phyloP scores from a whole-genome alignment of 306 rosid species.

The Luffa acutangula region DNA sequence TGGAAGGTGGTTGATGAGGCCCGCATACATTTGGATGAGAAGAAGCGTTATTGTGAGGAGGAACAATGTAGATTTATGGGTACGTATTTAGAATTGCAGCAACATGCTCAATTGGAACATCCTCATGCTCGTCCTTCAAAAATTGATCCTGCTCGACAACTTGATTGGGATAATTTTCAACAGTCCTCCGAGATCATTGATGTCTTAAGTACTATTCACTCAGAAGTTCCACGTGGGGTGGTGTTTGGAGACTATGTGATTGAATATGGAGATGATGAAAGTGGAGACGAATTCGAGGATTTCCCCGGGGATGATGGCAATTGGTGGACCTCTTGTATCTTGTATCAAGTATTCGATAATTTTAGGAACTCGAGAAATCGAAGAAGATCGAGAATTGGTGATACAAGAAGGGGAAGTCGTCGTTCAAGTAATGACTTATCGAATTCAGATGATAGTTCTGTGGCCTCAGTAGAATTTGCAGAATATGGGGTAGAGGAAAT shows the following conservation, averaged over 20 bases:
- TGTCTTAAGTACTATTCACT: constrained; percentile 92
- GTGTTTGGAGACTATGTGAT: constrained; percentile 92
- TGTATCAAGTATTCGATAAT: constrained; percentile 83
- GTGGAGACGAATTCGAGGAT: constrained; percentile 77
- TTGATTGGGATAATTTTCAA: constrained; percentile 97
- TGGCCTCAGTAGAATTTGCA: constrained; percentile 53
- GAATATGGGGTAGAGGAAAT: constrained; percentile 63
- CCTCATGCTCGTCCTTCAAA: constrained; percentile 85
- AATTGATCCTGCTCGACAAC: constrained; percentile 87
- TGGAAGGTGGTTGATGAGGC: constrained; percentile 67
- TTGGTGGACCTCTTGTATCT: constrained; percentile 97
- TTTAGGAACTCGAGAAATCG: constrained; percentile 79
- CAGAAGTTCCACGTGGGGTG: constrained; percentile 84
- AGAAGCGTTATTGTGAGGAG: constrained; percentile 83
- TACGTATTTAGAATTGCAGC: constrained; percentile 60
- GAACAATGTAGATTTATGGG: constrained; percentile 58
- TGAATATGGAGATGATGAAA: constrained; percentile 83
- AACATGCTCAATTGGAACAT: constrained; percentile 74
- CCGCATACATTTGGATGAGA: constrained; percentile 58
- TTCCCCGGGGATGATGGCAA: constrained; percentile 74
- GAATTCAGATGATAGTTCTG: constrained; percentile 78
- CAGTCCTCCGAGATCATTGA: constrained; percentile 93
- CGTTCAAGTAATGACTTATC: constrained; percentile 67
- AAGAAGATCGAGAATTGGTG: constrained; percentile 63
- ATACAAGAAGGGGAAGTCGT: constrained; percentile 55